These are phyloP conservation scores for Annulohypoxylon maeteangense DNA, from an alignment of 495 filamentous ascomycete genomes.

Conservation along the genomic window DNA sequence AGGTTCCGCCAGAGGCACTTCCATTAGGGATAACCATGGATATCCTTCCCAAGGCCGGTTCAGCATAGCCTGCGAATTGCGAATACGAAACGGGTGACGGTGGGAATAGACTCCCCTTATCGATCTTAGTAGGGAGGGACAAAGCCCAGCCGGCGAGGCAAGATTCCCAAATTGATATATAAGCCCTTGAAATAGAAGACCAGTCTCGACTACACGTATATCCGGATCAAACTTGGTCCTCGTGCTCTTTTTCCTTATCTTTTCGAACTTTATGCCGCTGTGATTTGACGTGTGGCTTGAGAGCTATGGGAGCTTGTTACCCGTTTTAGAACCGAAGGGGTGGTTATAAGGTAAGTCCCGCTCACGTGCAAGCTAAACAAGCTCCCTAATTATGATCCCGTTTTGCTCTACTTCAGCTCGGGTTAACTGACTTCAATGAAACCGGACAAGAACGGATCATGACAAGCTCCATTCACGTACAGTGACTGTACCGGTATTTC, in stretches of 20 bases:
- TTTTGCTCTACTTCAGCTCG: not conserved
- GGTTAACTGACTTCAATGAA: not conserved
- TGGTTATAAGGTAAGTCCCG: not conserved
- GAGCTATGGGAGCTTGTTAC: not conserved
- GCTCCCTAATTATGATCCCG: not conserved
- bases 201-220: slow-evolving; percentile 33
- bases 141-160: slow-evolving; percentile 3
- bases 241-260: not conserved
- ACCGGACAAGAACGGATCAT: not conserved
- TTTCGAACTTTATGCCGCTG: not conserved
- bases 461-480: not conserved
- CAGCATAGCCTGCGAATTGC: not conserved
- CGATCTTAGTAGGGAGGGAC: not conserved
- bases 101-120: not conserved
- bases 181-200: slow-evolving; percentile 38
- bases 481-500: not conserved
- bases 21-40: not conserved
- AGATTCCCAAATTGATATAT: slow-evolving; percentile 42
- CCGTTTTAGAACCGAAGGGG: not conserved
- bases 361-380: slow-evolving; percentile 1
- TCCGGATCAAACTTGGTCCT: not conserved
- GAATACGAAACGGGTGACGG: not conserved
- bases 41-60: slow-evolving; percentile 5
- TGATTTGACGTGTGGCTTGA: not conserved
- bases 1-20: slow-evolving; percentile 8